Conservation (phyloP, 495 filamentous ascomycete species). For the Penicillium paxilli region DNA sequence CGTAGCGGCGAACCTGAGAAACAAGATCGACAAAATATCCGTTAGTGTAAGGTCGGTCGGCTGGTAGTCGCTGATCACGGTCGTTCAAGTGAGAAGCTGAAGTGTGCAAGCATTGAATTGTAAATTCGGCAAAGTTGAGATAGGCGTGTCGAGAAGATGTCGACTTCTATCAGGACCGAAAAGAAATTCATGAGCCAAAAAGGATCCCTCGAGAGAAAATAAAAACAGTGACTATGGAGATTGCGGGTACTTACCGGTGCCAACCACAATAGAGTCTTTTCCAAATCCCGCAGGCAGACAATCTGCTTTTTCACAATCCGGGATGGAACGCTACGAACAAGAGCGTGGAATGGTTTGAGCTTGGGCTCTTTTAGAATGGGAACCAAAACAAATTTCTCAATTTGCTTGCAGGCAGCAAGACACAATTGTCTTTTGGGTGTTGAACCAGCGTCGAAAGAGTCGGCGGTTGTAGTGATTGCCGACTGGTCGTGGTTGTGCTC, state of each 20-base stretch:
- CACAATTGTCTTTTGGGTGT: conserved; percentile 45
- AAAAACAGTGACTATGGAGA: background rate
- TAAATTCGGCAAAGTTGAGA: conserved; percentile 81
- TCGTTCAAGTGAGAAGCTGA: conserved; percentile 78
- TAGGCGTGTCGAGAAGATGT: conserved; percentile 67
- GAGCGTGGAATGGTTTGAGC: conserved; percentile 75
- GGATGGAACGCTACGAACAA: conserved; percentile 70
- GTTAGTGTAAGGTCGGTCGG: conserved; percentile 85
- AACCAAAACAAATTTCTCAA: conserved; percentile 55
- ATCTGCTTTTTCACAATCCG: conserved; percentile 81
- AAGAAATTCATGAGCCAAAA: conserved; percentile 43
- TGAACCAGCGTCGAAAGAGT: conserved; percentile 21
- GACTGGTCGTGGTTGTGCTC: conserved; percentile 32
- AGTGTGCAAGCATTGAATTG: conserved; percentile 81
- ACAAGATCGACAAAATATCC: conserved; percentile 93
- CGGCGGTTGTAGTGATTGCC: conserved; percentile 47
- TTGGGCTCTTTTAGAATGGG: conserved; percentile 54
- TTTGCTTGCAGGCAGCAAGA: conserved; percentile 51
- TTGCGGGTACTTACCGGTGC: conserved; percentile 82
- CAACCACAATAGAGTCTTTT: conserved; percentile 84
- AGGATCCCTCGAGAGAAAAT: background rate
- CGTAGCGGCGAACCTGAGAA: conserved; percentile 79
- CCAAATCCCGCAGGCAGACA: conserved; percentile 80
- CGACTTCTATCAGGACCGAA: conserved; percentile 61
- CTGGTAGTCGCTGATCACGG: conserved; percentile 73